Percentiles rank a stretch among this genome's conserved stretches.
phyloP scores from a whole-genome alignment of 805 yeast species.

The Pichia exigua region DNA sequence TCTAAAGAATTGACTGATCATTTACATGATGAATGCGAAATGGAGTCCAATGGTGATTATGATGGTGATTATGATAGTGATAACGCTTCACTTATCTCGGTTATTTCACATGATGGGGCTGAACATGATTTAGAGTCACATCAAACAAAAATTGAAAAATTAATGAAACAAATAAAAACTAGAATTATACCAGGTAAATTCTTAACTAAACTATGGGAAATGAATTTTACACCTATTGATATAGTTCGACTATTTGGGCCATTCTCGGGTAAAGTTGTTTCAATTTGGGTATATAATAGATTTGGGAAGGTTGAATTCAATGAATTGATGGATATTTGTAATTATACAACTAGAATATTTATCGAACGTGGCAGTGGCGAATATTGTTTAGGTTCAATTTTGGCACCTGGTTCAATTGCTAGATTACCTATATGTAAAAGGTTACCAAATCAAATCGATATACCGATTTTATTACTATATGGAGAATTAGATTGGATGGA shows the following conservation, averaged over 20 bases:
- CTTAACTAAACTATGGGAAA: conserved; percentile 42
- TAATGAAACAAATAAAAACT: conserved; percentile 23
- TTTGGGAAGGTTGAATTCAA: conserved; percentile 25
- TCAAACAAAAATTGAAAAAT: neutral
- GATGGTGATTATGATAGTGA: conserved; percentile 3
- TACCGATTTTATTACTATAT: conserved; percentile 52
- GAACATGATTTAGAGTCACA: neutral
- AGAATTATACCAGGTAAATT: conserved; percentile 29
- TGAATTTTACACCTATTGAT: conserved; percentile 47
- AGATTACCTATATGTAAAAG: conserved; percentile 51
- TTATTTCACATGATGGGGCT: conserved; percentile 5
- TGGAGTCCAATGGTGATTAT: neutral
- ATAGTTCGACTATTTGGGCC: conserved; percentile 47
- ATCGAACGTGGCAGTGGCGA: conserved; percentile 57
- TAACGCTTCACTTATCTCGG: conserved; percentile 5
- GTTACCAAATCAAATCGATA: conserved; percentile 30
- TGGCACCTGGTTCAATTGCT: conserved; percentile 53
- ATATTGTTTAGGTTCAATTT: conserved; percentile 49
- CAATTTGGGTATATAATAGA: conserved; percentile 49
- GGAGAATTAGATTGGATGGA: conserved; percentile 73
- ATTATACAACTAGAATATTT: conserved; percentile 46
- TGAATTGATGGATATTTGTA: conserved; percentile 38
- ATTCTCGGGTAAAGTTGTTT: conserved; percentile 40
- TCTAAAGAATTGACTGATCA: conserved; percentile 25
- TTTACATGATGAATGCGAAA: conserved; percentile 7